These are phyloP conservation scores for Phytophthora megakarya DNA, from an alignment of 352 stramenopile species.

Conservation along the genomic window DNA sequence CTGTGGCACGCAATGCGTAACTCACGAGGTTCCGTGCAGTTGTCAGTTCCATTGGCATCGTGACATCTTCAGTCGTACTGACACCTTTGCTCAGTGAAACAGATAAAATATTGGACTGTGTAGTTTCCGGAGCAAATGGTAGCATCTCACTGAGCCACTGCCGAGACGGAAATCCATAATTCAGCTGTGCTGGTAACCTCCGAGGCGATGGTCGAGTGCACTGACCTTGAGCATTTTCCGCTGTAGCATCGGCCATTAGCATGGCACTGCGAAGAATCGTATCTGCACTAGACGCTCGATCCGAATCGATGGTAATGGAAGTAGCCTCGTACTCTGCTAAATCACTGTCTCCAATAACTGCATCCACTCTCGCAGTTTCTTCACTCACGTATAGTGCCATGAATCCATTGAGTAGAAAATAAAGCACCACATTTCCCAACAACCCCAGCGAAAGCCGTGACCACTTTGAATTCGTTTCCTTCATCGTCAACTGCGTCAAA, in stretches of 20 bases:
- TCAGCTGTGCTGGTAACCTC: slow-evolving; percentile 43
- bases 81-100: slow-evolving; percentile 22
- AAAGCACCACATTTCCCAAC: slow-evolving; percentile 50
- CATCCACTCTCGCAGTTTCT: slow-evolving; percentile 23
- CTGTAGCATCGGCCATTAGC: slow-evolving; percentile 28
- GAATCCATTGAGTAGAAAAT: slow-evolving; percentile 72
- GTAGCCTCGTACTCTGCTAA: slow-evolving; percentile 21
- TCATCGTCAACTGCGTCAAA: slow-evolving; percentile 55
- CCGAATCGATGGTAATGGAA: neutral
- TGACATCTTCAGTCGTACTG: neutral
- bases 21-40: slow-evolving; percentile 36
- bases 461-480: slow-evolving; percentile 35
- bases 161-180: slow-evolving; percentile 59
- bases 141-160: slow-evolving; percentile 49
- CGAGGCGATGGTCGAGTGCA: slow-evolving; percentile 51
- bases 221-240: slow-evolving; percentile 28
- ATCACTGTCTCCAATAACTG: slow-evolving; percentile 39
- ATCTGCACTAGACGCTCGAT: slow-evolving; percentile 24
- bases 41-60: slow-evolving; percentile 38
- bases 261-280: slow-evolving; percentile 50
- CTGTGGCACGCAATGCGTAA: slow-evolving; percentile 37
- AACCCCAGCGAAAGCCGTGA: slow-evolving; percentile 35
- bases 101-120: slow-evolving; percentile 28
- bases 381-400: slow-evolving; percentile 58
- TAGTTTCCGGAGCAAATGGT: slow-evolving; percentile 33